These are phyloP conservation scores for Eruca vesicaria DNA, from an alignment of 441 rosid species.

Conservation along the genomic window DNA sequence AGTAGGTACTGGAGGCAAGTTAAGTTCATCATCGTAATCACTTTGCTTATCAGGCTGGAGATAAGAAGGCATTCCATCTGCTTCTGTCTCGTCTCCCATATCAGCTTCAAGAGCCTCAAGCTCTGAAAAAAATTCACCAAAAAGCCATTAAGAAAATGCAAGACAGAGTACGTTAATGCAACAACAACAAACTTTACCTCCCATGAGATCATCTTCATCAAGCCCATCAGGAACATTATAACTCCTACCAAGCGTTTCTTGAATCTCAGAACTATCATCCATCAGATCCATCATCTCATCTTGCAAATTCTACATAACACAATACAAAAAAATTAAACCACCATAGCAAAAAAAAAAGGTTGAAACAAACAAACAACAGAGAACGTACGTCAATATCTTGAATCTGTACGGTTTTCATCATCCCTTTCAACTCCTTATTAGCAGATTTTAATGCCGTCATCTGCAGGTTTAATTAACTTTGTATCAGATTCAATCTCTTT, in stretches of 20 bases:
- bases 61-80: constrained; percentile 85
- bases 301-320: constrained; percentile 62
- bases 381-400: neutral
- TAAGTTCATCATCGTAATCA: constrained; percentile 66
- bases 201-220: constrained; percentile 99
- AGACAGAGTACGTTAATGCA: neutral
- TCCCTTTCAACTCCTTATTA: neutral
- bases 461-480: neutral
- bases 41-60: constrained; percentile 81
- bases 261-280: constrained; percentile 96
- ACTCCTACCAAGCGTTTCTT: constrained; percentile 95
- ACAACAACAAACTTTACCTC: constrained; percentile 56
- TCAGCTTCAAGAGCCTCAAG: constrained; percentile 96
- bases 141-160: neutral
- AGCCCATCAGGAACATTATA: constrained; percentile 93
- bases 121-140: constrained; percentile 48
- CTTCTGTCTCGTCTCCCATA: constrained; percentile 86
- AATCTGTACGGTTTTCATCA: neutral
- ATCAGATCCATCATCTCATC: constrained; percentile 99
- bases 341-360: neutral
- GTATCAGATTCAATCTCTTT: neutral
- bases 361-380: neutral
- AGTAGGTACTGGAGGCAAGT: constrained; percentile 85
- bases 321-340: neutral
- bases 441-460: neutral